Evolutionary conservation across 2,329 filamentous ascomycete genomes (phyloP).

Genomic region (Zymoseptoria ardabiliae): DNA sequence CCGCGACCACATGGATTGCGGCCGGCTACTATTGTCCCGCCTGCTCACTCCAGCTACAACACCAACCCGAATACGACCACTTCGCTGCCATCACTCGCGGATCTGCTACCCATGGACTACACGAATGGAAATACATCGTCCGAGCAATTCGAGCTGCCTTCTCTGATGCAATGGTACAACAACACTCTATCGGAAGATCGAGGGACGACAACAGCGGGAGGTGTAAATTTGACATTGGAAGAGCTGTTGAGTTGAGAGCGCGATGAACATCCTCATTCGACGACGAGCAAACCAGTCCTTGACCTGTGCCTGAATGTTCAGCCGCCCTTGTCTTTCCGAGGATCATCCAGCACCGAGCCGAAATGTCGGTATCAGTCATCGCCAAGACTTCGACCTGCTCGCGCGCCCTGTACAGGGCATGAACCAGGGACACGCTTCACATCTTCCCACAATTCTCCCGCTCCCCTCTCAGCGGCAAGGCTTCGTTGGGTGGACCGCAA

Average conservation of each 20-base stretch:
- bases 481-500: too few species aligned
- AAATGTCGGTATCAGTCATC: not conserved
- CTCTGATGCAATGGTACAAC: slow-evolving; percentile 17
- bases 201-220: not conserved
- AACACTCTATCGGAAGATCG: not conserved
- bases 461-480: not conserved
- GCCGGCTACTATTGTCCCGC: not conserved
- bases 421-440: not conserved
- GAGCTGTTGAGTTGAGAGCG: not conserved
- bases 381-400: not conserved
- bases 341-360: not conserved
- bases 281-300: not conserved
- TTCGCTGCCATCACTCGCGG: slow-evolving; percentile 4
- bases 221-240: not conserved
- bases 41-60: not conserved
- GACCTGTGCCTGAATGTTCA: not conserved
- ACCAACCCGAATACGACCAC: not conserved
- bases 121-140: slow-evolving; percentile 6
- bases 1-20: slow-evolving; percentile 12
- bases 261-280: not conserved
- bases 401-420: not conserved
- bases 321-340: not conserved
- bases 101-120: slow-evolving; percentile 2
- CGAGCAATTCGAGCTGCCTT: slow-evolving; percentile 26
- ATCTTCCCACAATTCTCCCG: not conserved